Conservation (phyloP, 2,329 filamentous ascomycete species). For the Fusarium denticulatum region DNA sequence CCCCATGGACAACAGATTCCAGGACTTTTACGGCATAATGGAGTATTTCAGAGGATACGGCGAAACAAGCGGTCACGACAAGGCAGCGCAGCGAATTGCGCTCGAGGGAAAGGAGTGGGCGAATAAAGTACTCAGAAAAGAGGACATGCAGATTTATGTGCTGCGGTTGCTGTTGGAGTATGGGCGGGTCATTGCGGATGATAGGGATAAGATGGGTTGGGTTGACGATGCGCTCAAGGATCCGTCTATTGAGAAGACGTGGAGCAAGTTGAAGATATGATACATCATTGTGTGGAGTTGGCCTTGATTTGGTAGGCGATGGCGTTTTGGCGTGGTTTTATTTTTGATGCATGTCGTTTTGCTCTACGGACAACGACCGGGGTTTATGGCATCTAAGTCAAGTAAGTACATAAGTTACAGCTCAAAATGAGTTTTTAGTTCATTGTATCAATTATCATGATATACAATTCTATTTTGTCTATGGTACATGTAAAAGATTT, state of each 20-base stretch:
- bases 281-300: slow-evolving; percentile 30
- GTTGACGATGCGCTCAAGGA: slow-evolving; percentile 59
- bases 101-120: slow-evolving; percentile 74
- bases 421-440: slow-evolving; percentile 23
- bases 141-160: slow-evolving; percentile 80
- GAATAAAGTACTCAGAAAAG: slow-evolving; percentile 71
- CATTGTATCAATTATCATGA: slow-evolving; percentile 27
- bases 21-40: slow-evolving; percentile 77
- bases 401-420: slow-evolving; percentile 22
- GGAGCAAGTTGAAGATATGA: slow-evolving; percentile 43
- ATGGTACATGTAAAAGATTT: slow-evolving; percentile 8
- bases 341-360: slow-evolving; percentile 26
- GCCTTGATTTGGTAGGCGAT: slow-evolving; percentile 32
- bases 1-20: slow-evolving; percentile 78
- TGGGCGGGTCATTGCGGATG: slow-evolving; percentile 63
- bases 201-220: slow-evolving; percentile 64
- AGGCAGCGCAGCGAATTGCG: slow-evolving; percentile 71
- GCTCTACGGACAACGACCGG: slow-evolving; percentile 17
- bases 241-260: slow-evolving; percentile 46
- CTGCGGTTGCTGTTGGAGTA: slow-evolving; percentile 73
- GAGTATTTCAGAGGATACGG: slow-evolving; percentile 76
- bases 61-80: slow-evolving; percentile 60
- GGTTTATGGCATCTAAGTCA: slow-evolving; percentile 14
- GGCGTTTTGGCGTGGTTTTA: slow-evolving; percentile 31
- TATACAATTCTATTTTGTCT: not conserved